Base-by-base conservation (phyloP, 2,329 filamentous ascomycete genomes). In the Tympanopsis confertula region DNA sequence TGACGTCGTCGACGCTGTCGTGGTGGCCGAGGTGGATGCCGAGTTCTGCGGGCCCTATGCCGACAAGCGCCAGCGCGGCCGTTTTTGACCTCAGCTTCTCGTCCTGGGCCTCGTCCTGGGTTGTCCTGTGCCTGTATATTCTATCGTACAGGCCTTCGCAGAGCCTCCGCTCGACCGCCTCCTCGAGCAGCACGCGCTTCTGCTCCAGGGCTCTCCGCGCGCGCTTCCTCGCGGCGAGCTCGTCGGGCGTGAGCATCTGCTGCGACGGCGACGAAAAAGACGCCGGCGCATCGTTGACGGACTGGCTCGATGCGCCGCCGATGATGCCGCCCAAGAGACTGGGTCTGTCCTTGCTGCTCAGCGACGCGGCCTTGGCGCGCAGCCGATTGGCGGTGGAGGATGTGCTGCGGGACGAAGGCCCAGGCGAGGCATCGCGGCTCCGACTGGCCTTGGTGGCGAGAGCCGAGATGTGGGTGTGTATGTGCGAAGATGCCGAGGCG, bases 71-170 rank as follows among this genome's bases (percentile, higher is more conserved):
- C 33, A 98, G 63, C 1, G 91, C 87, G 15, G 89, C 89, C 2
- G 88, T 95, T 51, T 94, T 91, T 7, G 91, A 98, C 20, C 91
- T 77, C 37, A 98, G 67, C 54, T 94, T 95, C 50, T 94, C 88
- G 54, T 98, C 91, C 51, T 89, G 76, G 12, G 91, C 88, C 58
- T 95, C 89, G 53, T 98, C 91, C 50, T 96, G 80, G 0, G 89
- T 94, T 54, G 73, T 91, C 42, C 82, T 77, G 56, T 98, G 91
- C 35, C 87, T 78, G 71, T 89, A 98, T 54, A 98, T 86, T 45
- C 83, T 80, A 41, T 80, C 71, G 52, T 96, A 96, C 35, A 89
- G 79, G 38, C 80, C 78, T 53, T 94, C 86, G 52, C 86, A 93
- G 10, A 88, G 73, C 44, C 83, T 76, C 45, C 85, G 75, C 55